phyloP scores from a whole-genome alignment of 2,329 filamentous ascomycete species.

The Fusarium aywerte region DNA sequence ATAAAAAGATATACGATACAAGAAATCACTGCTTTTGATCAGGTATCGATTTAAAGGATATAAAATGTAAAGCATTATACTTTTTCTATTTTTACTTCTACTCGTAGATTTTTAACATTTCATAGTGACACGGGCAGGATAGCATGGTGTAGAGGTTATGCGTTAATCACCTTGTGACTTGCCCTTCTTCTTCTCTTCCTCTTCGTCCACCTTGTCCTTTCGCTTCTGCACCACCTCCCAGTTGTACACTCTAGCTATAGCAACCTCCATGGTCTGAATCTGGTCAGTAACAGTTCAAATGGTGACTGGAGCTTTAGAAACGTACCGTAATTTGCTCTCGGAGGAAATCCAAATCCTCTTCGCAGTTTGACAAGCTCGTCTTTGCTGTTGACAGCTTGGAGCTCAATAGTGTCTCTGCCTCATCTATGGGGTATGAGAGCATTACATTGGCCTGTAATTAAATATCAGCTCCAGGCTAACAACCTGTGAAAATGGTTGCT shows the following conservation, averaged over 20 bases:
- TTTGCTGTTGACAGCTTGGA: slow-evolving; percentile 84
- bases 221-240: slow-evolving; percentile 97
- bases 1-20: too few species aligned
- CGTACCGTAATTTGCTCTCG: slow-evolving; percentile 94
- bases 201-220: slow-evolving; percentile 82
- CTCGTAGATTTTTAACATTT: slow-evolving; percentile 24
- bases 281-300: slow-evolving; percentile 1
- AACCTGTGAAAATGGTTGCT: not conserved
- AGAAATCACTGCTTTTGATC: too few species aligned
- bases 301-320: slow-evolving; percentile 21
- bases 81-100: slow-evolving; percentile 25
- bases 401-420: slow-evolving; percentile 82
- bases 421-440: slow-evolving; percentile 90
- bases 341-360: slow-evolving; percentile 96
- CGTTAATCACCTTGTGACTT: slow-evolving; percentile 46
- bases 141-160: slow-evolving; percentile 6
- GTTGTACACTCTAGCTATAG: slow-evolving; percentile 97
- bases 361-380: slow-evolving; percentile 83
- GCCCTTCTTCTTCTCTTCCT: slow-evolving; percentile 54
- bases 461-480: slow-evolving; percentile 40
- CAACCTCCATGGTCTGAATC: slow-evolving; percentile 91
- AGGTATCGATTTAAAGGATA: too few species aligned
- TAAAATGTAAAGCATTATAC: too few species aligned
- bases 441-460: slow-evolving; percentile 85
- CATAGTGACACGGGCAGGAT: slow-evolving; percentile 28